Percentiles rank a stretch among this genome's conserved stretches.
Conservation (phyloP, 176 grass and related monocot genomes). For the Saccharum spontaneum region DNA sequence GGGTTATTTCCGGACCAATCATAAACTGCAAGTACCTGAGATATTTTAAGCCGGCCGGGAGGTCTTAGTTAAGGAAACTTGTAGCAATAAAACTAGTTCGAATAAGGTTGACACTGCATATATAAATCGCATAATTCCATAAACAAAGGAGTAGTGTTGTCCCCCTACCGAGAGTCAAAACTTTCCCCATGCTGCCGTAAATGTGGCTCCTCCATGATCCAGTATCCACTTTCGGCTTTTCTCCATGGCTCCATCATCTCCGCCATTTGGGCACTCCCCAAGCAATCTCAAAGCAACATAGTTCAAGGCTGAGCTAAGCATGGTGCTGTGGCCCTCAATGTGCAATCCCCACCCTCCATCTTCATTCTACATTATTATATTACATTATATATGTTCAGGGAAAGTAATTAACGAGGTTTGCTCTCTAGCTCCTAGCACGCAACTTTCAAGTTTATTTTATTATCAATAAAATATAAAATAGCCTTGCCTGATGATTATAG, state of each 20-base stretch:
- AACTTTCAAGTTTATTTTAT: too few species aligned
- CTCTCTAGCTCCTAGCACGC: not conserved
- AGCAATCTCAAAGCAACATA: conserved; percentile 82
- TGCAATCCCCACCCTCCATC: conserved; percentile 92
- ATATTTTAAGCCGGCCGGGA: too few species aligned
- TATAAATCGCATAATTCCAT: not conserved
- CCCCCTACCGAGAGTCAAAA: conserved; percentile 75
- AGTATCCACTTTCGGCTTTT: conserved; percentile 78
- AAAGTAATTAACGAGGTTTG: not conserved
- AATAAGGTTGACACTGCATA: not conserved
- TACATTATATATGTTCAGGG: conserved; percentile 13
- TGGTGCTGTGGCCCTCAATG: conserved; percentile 76
- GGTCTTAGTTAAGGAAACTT: not conserved
- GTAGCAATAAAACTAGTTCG: not conserved
- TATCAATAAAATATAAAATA: too few species aligned
- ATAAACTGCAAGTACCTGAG: conserved; percentile 94
- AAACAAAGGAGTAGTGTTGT: not conserved
- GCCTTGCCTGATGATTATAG: conserved; percentile 81
- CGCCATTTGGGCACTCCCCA: conserved; percentile 57
- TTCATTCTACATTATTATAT: conserved; percentile 57
- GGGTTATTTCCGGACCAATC: conserved; percentile 95
- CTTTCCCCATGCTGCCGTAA: conserved; percentile 87
- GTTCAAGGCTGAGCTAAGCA: conserved; percentile 77
- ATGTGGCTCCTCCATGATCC: conserved; percentile 72
- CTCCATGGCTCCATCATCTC: conserved; percentile 79